A percentile compares a stretch with the other conserved stretches of the same genome.
Evolutionary conservation across 2,329 filamentous ascomycete species (phyloP).

Genomic region (Exophiala sp.): DNA sequence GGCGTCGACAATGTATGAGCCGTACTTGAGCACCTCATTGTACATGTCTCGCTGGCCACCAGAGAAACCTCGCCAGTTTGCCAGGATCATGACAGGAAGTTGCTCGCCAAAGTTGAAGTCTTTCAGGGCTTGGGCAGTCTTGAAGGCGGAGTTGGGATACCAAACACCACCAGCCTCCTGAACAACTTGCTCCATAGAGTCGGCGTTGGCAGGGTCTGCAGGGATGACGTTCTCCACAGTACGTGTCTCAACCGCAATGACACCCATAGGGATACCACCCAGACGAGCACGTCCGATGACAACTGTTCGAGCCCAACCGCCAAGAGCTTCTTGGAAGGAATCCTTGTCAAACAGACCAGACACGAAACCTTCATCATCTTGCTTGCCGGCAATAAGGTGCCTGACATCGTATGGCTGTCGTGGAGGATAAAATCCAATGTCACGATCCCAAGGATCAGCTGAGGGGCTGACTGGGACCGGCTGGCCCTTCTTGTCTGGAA

Average conservation of each 20-base stretch:
- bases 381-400: constrained; percentile 84
- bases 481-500: constrained; percentile 89
- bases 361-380: constrained; percentile 79
- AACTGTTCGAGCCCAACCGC: constrained; percentile 94
- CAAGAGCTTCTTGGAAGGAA: constrained; percentile 94
- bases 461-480: constrained; percentile 88
- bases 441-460: constrained; percentile 84
- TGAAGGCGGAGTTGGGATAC: constrained; percentile 99
- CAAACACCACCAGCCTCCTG: constrained; percentile 97
- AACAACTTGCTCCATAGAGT: constrained; percentile 91
- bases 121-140: constrained; percentile 96
- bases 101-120: constrained; percentile 99
- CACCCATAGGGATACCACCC: constrained; percentile 95
- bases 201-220: constrained; percentile 93
- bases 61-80: constrained; percentile 99
- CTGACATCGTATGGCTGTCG: constrained; percentile 88
- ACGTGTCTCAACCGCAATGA: constrained; percentile 93
- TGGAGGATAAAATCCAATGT: constrained; percentile 72
- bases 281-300: constrained; percentile 94
- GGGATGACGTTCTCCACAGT: constrained; percentile 95
- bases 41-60: constrained; percentile 99
- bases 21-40: constrained; percentile 99
- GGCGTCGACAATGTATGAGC: constrained; percentile 97
- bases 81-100: constrained; percentile 95
- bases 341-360: constrained; percentile 91